These are phyloP conservation scores for Claviceps sp. DNA, from an alignment of 2,329 filamentous ascomycete species.

Conservation along the genomic window DNA sequence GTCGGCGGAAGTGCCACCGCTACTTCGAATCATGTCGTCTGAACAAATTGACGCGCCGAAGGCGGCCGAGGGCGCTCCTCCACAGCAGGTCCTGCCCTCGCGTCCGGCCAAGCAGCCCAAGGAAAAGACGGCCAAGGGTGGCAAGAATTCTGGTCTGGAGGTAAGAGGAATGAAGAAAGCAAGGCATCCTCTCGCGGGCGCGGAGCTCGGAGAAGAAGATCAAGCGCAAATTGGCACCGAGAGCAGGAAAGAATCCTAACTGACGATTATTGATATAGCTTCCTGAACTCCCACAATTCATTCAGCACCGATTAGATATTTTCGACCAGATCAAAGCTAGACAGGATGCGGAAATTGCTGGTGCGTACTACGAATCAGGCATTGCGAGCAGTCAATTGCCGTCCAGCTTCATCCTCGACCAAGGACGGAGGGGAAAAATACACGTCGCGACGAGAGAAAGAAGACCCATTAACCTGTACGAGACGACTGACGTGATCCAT, in stretches of 20 bases:
- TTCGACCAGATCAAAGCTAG: slow-evolving; percentile 83
- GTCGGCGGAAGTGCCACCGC: background rate
- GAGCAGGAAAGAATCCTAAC: slow-evolving; percentile 11
- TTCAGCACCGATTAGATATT: slow-evolving; percentile 70
- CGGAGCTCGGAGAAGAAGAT: background rate
- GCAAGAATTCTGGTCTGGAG: slow-evolving; percentile 45
- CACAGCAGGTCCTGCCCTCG: slow-evolving; percentile 21
- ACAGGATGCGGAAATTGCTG: slow-evolving; percentile 59
- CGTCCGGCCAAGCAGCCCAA: slow-evolving; percentile 25
- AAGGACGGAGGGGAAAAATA: background rate
- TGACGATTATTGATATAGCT: slow-evolving; percentile 13
- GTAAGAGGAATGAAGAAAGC: slow-evolving; percentile 14
- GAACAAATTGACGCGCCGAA: slow-evolving; percentile 23
- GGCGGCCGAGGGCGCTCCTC: slow-evolving; percentile 20
- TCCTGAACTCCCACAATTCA: slow-evolving; percentile 53
- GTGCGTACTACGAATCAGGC: slow-evolving; percentile 15
- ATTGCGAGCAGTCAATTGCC: background rate
- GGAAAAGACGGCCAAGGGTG: slow-evolving; percentile 30
- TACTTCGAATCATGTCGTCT: slow-evolving; percentile 21
- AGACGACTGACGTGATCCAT: background rate
- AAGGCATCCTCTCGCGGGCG: background rate
- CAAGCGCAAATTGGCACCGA: slow-evolving; percentile 2
- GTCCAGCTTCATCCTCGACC: background rate
- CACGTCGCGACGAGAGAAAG: background rate
- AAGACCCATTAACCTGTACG: background rate